Conservation (phyloP, 495 filamentous ascomycete genomes). For the Filosporella fistucella region DNA sequence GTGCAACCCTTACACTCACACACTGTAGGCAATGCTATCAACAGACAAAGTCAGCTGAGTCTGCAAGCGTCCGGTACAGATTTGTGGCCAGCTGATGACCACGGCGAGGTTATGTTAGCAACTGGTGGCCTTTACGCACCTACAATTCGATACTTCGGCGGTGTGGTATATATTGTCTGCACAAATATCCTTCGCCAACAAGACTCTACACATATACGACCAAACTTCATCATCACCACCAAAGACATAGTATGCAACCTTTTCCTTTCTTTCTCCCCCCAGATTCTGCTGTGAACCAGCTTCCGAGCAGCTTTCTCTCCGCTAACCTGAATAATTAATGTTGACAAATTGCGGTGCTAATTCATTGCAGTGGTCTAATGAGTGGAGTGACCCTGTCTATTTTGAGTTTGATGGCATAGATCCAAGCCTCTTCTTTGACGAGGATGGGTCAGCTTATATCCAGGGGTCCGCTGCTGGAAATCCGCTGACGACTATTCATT, state of each 20-base stretch:
- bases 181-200: constrained; percentile 13
- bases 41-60: constrained; percentile 32
- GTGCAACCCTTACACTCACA: constrained; percentile 47
- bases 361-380: constrained; percentile 7
- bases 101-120: constrained; percentile 31
- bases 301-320: constrained; percentile 23
- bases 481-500: constrained; percentile 31
- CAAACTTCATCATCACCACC: constrained; percentile 21
- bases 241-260: too few relatives aligned
- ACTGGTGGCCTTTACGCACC: constrained; percentile 41
- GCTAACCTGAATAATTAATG: too few relatives aligned
- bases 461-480: constrained; percentile 16
- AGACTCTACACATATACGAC: not conserved
- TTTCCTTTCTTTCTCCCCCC: constrained; percentile 24
- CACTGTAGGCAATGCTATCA: constrained; percentile 38
- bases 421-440: constrained; percentile 45
- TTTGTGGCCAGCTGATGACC: not conserved
- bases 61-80: constrained; percentile 25
- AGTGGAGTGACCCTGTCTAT: constrained; percentile 27
- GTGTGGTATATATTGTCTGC: constrained; percentile 31
- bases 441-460: constrained; percentile 44
- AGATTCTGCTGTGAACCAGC: too few relatives aligned
- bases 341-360: too few relatives aligned
- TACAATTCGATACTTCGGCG: constrained; percentile 34
- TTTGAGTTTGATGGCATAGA: constrained; percentile 35